Conservation (phyloP, 2,329 filamentous ascomycete genomes). For the Penicillium crustosum region DNA sequence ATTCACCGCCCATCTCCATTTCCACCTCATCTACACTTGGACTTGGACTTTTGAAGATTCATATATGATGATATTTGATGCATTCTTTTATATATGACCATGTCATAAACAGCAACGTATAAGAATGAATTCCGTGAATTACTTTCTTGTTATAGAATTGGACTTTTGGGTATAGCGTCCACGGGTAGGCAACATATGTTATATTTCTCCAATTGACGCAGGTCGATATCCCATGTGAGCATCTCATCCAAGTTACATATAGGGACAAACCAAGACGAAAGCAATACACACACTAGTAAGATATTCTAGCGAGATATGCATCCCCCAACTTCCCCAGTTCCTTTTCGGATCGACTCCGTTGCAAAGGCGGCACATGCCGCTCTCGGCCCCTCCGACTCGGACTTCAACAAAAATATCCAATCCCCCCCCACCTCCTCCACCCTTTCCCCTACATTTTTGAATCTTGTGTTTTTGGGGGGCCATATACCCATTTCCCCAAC, state of each 20-base stretch:
- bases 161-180: background rate
- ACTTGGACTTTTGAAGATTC: background rate
- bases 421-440: too few relatives aligned
- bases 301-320: background rate
- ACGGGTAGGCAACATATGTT: background rate
- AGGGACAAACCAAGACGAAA: background rate
- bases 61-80: background rate
- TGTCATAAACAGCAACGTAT: background rate
- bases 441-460: background rate
- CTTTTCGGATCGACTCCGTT: background rate
- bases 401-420: background rate
- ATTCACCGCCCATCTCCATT: slow-evolving; percentile 4
- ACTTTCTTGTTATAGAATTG: background rate
- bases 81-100: background rate
- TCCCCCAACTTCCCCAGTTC: background rate
- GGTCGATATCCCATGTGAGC: background rate
- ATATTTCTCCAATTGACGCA: background rate
- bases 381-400: background rate
- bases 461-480: background rate
- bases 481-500: background rate
- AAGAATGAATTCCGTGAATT: background rate
- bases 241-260: background rate
- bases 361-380: background rate
- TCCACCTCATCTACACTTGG: background rate
- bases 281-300: background rate